Evolutionary conservation across 2,329 filamentous ascomycete species (phyloP), one percentile per base, ranked within the genome.

Genomic region (Neofusicoccum parvum): DNA sequence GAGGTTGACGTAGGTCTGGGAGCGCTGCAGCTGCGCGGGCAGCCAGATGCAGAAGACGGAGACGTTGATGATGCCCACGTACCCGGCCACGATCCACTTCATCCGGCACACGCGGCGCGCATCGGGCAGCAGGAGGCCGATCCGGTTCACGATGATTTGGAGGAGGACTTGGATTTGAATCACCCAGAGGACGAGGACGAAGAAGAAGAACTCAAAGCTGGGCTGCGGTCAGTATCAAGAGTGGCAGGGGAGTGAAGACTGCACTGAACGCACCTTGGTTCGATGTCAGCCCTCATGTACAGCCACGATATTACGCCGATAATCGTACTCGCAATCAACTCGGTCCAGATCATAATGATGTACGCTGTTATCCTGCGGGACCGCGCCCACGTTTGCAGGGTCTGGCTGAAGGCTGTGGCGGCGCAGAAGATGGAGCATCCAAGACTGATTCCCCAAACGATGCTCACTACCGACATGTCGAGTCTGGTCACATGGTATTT

Each of bases 281-380:
- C 68, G 10, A 83, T 69, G 5, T 76, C 67, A 0, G 73, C 76
- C 46, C 77, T 70, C 0, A 83, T 67, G 62, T 78, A 79, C 1
- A 82, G 68, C 73, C 77, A 83, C 3, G 73, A 78, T 1, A 81
- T 66, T 10, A 82, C 69, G 5, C 74, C 73, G 58, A 82, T 80
- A 9, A 69, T 68, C 0, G 80, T 27, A 59, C 80, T 82, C 11
- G 78, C 78, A 0, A 74, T 3, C 4, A 82, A 76, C 62, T 83
- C 81, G 15, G 76, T 72, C 81, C 82, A 84, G 7, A 83, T 72
- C 81, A 82, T 71, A 64, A 73, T 70, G 43, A 81, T 71, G 63
- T 81, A 82, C 2, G 34, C 46, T 10, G 59, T 62, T 17, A 62
- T 41, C 46, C 34, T 23, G 12, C 15, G 45, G 14, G 45, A 51